Evolutionary conservation across 306 rosid genomes (phyloP).

Genomic region (peach (Prunus persica)): Prunus_persica_NCBIv2 NC_034011.1:5094501-5095000

Average conservation of each 20-base stretch:
- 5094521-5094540: conserved; percentile 6
- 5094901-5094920: conserved; percentile 55
- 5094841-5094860: conserved; percentile 20
- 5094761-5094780: conserved; percentile 98
- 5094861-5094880: conserved; percentile 20
- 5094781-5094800: conserved; percentile 84
- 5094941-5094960: conserved; percentile 91
- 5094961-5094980: conserved; percentile 87
- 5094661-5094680: conserved; percentile 80
- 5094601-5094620: conserved; percentile 12
- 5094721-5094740: conserved; percentile 80
- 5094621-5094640: conserved; percentile 14
- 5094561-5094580: neutral
- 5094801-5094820: conserved; percentile 89
- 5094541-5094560: conserved; percentile 11
- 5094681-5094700: conserved; percentile 94
- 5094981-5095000: conserved; percentile 57
- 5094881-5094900: conserved; percentile 22
- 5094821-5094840: conserved; percentile 55
- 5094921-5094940: conserved; percentile 90
- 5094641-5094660: conserved; percentile 11
- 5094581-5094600: conserved; percentile 14
- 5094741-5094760: conserved; percentile 88
- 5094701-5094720: conserved; percentile 63
- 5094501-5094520: neutral